These are phyloP conservation scores for Phytophthora pinifolia DNA, from an alignment of 352 stramenopile genomes.

Conservation along the genomic window DNA sequence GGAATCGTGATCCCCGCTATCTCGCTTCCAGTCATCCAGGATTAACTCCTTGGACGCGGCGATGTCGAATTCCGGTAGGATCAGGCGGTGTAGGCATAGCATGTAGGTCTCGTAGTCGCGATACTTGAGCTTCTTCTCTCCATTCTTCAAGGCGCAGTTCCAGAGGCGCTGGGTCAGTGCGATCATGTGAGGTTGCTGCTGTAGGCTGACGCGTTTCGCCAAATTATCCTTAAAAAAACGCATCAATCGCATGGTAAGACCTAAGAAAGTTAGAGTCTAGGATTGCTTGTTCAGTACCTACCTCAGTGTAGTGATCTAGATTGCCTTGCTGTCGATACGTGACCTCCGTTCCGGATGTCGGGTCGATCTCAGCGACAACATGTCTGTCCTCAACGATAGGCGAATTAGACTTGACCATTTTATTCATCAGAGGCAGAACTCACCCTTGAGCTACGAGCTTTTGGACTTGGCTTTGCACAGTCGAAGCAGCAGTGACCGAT, in stretches of 20 bases:
- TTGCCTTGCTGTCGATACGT: constrained; percentile 72
- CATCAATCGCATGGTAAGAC: not conserved
- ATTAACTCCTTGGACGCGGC: constrained; percentile 60
- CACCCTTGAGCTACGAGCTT: constrained; percentile 63
- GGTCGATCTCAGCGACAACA: constrained; percentile 53
- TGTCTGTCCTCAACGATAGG: constrained; percentile 32
- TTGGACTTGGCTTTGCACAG: constrained; percentile 58
- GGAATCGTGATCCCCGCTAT: constrained; percentile 45
- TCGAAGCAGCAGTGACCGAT: constrained; percentile 34
- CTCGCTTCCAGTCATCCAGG: constrained; percentile 68
- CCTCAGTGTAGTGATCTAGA: constrained; percentile 73
- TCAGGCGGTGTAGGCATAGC: constrained; percentile 73
- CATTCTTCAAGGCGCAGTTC: constrained; percentile 48
- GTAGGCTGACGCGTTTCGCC: constrained; percentile 56
- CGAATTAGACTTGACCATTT: not conserved
- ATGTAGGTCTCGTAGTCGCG: constrained; percentile 69
- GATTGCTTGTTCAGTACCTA: constrained; percentile 11
- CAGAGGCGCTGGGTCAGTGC: constrained; percentile 74
- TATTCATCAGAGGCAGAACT: not conserved
- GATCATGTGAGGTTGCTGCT: constrained; percentile 63
- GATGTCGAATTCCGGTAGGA: constrained; percentile 77
- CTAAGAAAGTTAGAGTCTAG: too few species aligned
- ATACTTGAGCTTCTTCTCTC: constrained; percentile 35
- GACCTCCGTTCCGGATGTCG: constrained; percentile 27
- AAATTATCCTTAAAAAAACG: constrained; percentile 51